These are phyloP conservation scores for Corrigiola litoralis DNA, from an alignment of 179 eudicot species.

Conservation along the genomic window DNA sequence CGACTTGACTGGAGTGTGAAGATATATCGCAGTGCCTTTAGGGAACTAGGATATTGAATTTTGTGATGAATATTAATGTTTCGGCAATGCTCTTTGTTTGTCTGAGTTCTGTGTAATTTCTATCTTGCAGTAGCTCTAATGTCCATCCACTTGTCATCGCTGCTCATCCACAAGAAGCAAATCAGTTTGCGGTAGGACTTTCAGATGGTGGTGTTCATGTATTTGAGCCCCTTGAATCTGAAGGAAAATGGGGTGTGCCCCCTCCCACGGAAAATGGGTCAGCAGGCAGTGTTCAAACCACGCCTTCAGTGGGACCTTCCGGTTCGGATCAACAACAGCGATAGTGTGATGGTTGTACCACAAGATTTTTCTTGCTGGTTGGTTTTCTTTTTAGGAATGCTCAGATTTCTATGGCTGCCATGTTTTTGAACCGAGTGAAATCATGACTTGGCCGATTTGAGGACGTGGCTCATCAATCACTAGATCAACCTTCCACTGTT, in stretches of 20 bases:
- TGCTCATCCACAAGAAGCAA: conserved; percentile 92
- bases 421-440: neutral
- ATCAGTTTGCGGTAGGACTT: conserved; percentile 89
- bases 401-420: neutral
- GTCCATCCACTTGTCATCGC: conserved; percentile 87
- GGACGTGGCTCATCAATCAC: neutral
- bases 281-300: conserved; percentile 50
- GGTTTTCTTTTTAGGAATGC: conserved; percentile 20
- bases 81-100: neutral
- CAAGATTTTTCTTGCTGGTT: conserved; percentile 14
- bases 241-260: conserved; percentile 93
- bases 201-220: conserved; percentile 96
- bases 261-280: conserved; percentile 84
- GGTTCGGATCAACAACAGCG: conserved; percentile 84
- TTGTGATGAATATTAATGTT: neutral
- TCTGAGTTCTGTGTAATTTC: conserved; percentile 1
- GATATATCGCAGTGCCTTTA: neutral
- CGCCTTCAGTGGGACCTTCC: conserved; percentile 65
- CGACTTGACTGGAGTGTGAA: neutral
- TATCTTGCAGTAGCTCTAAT: conserved; percentile 57
- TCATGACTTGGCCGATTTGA: neutral
- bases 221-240: conserved; percentile 92
- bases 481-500: neutral
- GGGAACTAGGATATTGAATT: neutral
- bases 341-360: conserved; percentile 30